Base-by-base conservation (phyloP, 345 rosid species). In the Cochlearia excelsa region DNA sequence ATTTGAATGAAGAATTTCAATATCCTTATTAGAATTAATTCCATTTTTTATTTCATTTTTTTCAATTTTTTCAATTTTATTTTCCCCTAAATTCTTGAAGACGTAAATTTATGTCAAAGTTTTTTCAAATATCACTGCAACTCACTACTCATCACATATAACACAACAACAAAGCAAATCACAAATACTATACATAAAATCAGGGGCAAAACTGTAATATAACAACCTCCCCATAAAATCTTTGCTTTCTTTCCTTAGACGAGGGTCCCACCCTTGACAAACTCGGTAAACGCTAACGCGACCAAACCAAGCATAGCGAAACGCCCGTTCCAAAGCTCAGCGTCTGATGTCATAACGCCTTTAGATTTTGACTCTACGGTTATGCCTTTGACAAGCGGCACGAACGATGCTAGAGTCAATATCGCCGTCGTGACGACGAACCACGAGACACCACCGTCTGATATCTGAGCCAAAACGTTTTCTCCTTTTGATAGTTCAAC, bases 301-400 rank as follows among this genome's bases (percentile, higher is more conserved):
- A 87, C 77, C 26, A 87, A 65, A 35, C 97, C 97, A 7, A 87
- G 46, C 97, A 90, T 84, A 0, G 97, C 98, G 0, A 91, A 57
- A 41, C 95, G 85, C 0, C 96, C 98, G 38, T 87, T 91, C 96
- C 86, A 80, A 4, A 84, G 52, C 79, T 91, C 95, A 1, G 96
- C 94, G 47, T 87, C 78, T 7, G 96, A 86, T 0, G 90, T 91
- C 96, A 84, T 84, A 1, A 88, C 0, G 41, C 84, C 95, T 0
- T 74, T 62, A 1, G 95, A 78, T 43, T 75, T 71, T 0, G 92
- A 79, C 77, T 85, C 95, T 0, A 1, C 92, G 1, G 78, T 70
- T 1, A 87, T 82, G 0, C 98, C 96, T 59, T 61, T 68, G 48
- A 77, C 78, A 26, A 87, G 30, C 0, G 92, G 96, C 3, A 87